phyloP scores from a whole-genome alignment of 2,329 filamentous ascomycete species.

The Cladosporium sp. region DNA sequence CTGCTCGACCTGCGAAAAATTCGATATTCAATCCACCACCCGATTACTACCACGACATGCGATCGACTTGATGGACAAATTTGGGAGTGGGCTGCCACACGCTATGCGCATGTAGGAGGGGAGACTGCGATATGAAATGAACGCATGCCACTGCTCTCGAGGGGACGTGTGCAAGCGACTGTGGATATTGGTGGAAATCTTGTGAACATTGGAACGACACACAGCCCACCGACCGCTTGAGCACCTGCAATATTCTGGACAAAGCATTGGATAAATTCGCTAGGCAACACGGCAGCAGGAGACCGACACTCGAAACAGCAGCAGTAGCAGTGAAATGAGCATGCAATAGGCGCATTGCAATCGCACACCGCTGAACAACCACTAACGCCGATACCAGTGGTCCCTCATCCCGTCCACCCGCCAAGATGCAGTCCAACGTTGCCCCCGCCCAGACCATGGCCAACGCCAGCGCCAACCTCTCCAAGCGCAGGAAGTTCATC shows the following conservation, averaged over 20 bases:
- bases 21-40: neutral
- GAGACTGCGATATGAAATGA: neutral
- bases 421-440: slow-evolving; percentile 14
- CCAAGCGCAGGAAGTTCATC: slow-evolving; percentile 75
- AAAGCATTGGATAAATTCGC: neutral
- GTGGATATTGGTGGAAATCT: neutral
- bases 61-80: neutral
- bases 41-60: neutral
- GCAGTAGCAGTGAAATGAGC: slow-evolving; percentile 2
- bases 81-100: neutral
- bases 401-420: slow-evolving; percentile 13
- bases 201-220: neutral
- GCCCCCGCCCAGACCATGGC: slow-evolving; percentile 22
- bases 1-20: slow-evolving; percentile 3
- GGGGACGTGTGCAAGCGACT: too few relatives aligned
- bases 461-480: slow-evolving; percentile 51
- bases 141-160: too few relatives aligned
- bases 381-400: slow-evolving; percentile 8
- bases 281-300: neutral
- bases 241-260: neutral
- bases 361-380: neutral
- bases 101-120: neutral
- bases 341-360: neutral
- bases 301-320: neutral
- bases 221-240: neutral